These are phyloP conservation scores for Phytophthora ramorum DNA, from an alignment of 352 stramenopile species.

Conservation along the genomic window DNA sequence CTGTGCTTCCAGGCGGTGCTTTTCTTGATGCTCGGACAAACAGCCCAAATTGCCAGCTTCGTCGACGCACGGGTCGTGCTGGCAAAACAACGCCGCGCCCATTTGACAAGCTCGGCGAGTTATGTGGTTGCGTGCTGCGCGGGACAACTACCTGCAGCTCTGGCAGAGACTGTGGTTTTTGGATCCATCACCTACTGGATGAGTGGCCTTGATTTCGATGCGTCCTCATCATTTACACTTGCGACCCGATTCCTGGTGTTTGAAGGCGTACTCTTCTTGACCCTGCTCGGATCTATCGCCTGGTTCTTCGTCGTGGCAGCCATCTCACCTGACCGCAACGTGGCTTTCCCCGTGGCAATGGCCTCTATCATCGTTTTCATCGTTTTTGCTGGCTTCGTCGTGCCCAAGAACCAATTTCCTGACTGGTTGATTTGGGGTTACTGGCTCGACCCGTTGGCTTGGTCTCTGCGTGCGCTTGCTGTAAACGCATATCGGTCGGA, in stretches of 20 bases:
- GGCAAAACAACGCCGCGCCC: slow-evolving; percentile 70
- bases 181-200: slow-evolving; percentile 77
- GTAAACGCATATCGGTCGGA: slow-evolving; percentile 12
- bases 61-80: slow-evolving; percentile 52
- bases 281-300: slow-evolving; percentile 25
- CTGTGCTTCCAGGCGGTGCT: slow-evolving; percentile 76
- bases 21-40: slow-evolving; percentile 67
- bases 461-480: slow-evolving; percentile 20
- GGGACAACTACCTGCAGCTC: slow-evolving; percentile 34
- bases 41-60: slow-evolving; percentile 68
- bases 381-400: slow-evolving; percentile 54
- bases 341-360: slow-evolving; percentile 44
- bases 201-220: slow-evolving; percentile 53
- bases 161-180: slow-evolving; percentile 72
- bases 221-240: slow-evolving; percentile 1
- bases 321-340: slow-evolving; percentile 29
- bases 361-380: slow-evolving; percentile 36
- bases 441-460: slow-evolving; percentile 29
- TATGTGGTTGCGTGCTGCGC: slow-evolving; percentile 56
- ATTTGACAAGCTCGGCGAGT: slow-evolving; percentile 69
- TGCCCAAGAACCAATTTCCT: slow-evolving; percentile 40
- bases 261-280: slow-evolving; percentile 59
- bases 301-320: slow-evolving; percentile 37
- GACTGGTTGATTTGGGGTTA: slow-evolving; percentile 56
- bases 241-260: slow-evolving; percentile 57